These are phyloP conservation scores for Echites panduratus DNA, from an alignment of 257 asterid species.

Conservation along the genomic window DNA sequence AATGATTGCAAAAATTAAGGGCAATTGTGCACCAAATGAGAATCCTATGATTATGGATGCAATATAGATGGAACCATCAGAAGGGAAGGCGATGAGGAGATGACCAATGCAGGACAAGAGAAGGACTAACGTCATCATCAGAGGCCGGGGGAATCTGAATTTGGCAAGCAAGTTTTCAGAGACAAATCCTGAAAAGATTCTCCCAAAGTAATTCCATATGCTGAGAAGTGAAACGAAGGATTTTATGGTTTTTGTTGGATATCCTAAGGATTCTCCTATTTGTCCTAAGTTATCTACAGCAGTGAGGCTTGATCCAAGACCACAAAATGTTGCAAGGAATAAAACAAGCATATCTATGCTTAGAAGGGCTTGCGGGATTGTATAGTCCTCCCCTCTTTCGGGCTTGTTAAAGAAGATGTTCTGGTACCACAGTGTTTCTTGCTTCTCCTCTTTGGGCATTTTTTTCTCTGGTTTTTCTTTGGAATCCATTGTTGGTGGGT, in stretches of 20 bases:
- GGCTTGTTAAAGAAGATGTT: slow-evolving; percentile 44
- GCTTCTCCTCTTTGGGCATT: background rate
- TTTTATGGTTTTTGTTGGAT: slow-evolving; percentile 55
- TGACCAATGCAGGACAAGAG: slow-evolving; percentile 53
- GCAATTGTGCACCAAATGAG: slow-evolving; percentile 73
- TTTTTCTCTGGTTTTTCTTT: background rate
- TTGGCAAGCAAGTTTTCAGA: slow-evolving; percentile 44
- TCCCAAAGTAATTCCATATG: slow-evolving; percentile 77
- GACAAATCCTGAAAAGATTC: slow-evolving; percentile 69
- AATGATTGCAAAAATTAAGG: slow-evolving; percentile 50
- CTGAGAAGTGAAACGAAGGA: slow-evolving; percentile 65
- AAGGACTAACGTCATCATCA: slow-evolving; percentile 69
- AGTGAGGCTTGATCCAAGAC: slow-evolving; percentile 66
- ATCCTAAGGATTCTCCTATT: slow-evolving; percentile 67
- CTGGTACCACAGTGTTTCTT: slow-evolving; percentile 13
- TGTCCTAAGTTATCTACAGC: slow-evolving; percentile 79
- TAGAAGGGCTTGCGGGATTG: slow-evolving; percentile 58
- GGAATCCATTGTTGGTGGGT: slow-evolving; percentile 1
- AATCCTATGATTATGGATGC: slow-evolving; percentile 71
- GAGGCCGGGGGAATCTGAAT: slow-evolving; percentile 61
- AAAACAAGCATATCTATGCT: slow-evolving; percentile 56
- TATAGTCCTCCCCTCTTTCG: slow-evolving; percentile 68
- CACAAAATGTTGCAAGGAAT: slow-evolving; percentile 65
- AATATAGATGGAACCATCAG: slow-evolving; percentile 50
- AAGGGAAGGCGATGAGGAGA: slow-evolving; percentile 61